These are phyloP conservation scores for Acer saccharum DNA, from an alignment of 345 rosid genomes.

Conservation along the genomic window DNA sequence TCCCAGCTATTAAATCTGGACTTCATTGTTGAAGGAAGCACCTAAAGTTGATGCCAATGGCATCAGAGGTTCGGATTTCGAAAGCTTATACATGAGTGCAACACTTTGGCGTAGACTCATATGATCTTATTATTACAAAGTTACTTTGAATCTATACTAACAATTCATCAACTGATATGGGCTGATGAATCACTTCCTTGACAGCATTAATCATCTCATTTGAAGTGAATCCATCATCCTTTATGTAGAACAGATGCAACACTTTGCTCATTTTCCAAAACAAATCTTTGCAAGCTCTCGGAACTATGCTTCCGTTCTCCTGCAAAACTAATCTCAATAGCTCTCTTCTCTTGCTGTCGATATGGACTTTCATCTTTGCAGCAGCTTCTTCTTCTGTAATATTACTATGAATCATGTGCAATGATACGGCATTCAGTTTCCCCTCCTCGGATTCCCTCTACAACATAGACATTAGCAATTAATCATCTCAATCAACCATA, in stretches of 20 bases:
- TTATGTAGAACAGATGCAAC: slow-evolving; percentile 65
- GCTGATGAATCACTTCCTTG: slow-evolving; percentile 47
- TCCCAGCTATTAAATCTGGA: too few relatives aligned
- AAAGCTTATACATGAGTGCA: too few relatives aligned
- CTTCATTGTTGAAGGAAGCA: too few relatives aligned
- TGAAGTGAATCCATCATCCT: slow-evolving; percentile 77
- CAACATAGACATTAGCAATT: slow-evolving; percentile 9
- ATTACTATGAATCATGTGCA: slow-evolving; percentile 48
- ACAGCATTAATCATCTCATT: slow-evolving; percentile 50
- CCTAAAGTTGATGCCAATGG: too few relatives aligned
- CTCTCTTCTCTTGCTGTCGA: slow-evolving; percentile 41
- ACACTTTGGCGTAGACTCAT: too few relatives aligned
- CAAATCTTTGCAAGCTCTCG: slow-evolving; percentile 71
- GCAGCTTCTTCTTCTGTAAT: slow-evolving; percentile 44
- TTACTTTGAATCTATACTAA: too few relatives aligned
- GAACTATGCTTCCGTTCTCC: slow-evolving; percentile 53
- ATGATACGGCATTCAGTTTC: slow-evolving; percentile 66
- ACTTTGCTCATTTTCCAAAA: slow-evolving; percentile 82
- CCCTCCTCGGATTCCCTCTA: slow-evolving; percentile 81
- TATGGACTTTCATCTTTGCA: slow-evolving; percentile 33
- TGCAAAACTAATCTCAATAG: slow-evolving; percentile 54
- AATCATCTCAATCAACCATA: background rate
- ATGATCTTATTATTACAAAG: background rate
- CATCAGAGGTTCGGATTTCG: too few relatives aligned
- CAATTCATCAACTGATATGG: slow-evolving; percentile 27